Conservation (phyloP, 306 rosid genomes). For the Rosa multiflora region DNA sequence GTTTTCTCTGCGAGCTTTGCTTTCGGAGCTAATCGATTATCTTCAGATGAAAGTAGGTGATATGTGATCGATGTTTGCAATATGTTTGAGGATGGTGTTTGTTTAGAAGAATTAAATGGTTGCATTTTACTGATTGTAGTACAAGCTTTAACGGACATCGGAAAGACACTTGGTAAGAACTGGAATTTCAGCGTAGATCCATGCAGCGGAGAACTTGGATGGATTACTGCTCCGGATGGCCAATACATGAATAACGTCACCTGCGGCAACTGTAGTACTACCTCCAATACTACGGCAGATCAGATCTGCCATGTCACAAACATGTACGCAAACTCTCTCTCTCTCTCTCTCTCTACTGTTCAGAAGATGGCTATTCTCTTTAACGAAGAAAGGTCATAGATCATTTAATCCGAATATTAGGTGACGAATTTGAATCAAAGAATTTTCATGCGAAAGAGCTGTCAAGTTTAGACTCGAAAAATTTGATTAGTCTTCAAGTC, state of each 20-base stretch:
- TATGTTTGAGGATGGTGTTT: not conserved
- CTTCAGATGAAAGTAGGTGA: not conserved
- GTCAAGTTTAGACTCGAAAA: not conserved
- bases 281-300: not conserved
- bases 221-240: not conserved
- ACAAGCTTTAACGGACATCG: not conserved
- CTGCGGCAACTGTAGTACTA: not conserved
- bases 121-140: not conserved
- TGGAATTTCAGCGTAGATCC: not conserved
- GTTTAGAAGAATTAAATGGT: not conserved
- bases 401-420: not conserved
- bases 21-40: not conserved
- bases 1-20: not conserved
- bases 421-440: not conserved
- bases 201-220: not conserved
- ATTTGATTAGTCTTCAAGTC: no score
- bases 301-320: not conserved
- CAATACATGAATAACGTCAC: not conserved
- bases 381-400: not conserved
- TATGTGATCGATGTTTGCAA: not conserved
- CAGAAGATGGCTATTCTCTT: not conserved
- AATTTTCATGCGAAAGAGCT: not conserved
- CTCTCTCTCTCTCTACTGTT: not conserved
- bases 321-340: not conserved
- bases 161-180: not conserved